A percentile compares a stretch with the other conserved stretches of the same genome.
Evolutionary conservation across 192 early-diverging fungal genomes (phyloP).

Genomic region (Oehlia diaphana): DNA sequence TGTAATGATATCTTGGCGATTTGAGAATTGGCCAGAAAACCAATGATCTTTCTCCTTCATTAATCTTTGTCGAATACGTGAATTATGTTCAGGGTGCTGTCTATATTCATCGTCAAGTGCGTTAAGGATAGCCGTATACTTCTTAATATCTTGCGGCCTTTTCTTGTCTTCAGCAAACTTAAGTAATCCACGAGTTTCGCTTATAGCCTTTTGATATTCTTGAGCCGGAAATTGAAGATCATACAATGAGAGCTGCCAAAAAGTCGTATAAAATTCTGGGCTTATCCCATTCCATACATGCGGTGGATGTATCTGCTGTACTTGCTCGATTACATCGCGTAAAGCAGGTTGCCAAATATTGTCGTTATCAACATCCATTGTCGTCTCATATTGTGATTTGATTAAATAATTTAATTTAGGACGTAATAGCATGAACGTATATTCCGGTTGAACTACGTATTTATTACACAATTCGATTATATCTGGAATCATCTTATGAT

Average conservation of each 20-base stretch:
- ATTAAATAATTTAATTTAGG: constrained; percentile 51
- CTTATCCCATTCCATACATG: constrained; percentile 47
- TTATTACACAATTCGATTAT: constrained; percentile 48
- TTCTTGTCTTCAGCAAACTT: constrained; percentile 56
- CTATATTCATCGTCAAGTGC: constrained; percentile 24
- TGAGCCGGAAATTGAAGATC: constrained; percentile 69
- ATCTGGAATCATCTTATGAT: constrained; percentile 47
- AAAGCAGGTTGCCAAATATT: constrained; percentile 43
- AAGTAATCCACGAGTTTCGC: not conserved
- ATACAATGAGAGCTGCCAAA: constrained; percentile 77
- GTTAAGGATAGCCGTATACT: constrained; percentile 11
- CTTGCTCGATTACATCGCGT: constrained; percentile 26
- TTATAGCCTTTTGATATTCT: constrained; percentile 49
- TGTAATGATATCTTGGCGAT: constrained; percentile 43
- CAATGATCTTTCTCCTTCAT: constrained; percentile 49
- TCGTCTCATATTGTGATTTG: constrained; percentile 14
- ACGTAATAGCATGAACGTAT: constrained; percentile 65
- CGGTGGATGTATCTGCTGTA: constrained; percentile 39
- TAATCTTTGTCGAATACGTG: constrained; percentile 34
- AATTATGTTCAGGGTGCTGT: constrained; percentile 33
- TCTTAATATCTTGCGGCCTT: constrained; percentile 28
- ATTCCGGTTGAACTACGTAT: constrained; percentile 62
- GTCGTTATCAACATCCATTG: constrained; percentile 8
- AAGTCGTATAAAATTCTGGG: constrained; percentile 73
- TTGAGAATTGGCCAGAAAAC: constrained; percentile 42